Base-by-base conservation (phyloP, 2,329 filamentous ascomycete genomes). In the Madurella fahalii region DNA sequence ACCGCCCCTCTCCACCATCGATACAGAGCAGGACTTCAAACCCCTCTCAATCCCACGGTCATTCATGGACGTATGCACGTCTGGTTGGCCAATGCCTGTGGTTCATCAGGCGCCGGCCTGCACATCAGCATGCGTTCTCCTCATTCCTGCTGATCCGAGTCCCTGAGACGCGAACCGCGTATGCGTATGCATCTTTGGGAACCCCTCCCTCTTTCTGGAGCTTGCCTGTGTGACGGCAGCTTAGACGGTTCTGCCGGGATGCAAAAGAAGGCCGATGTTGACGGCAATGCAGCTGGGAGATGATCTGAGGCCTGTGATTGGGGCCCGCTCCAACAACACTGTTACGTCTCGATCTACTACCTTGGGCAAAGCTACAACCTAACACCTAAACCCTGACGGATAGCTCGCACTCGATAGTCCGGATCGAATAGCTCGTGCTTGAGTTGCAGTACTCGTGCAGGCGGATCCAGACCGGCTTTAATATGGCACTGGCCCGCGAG, bases 171-270 rank as follows among this genome's bases (percentile, higher is more conserved):
- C 39, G 32, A 51, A 32, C 44, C 13, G 43, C 5, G 46, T 43
- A 61, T 57, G 61, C 58, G 46, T 42, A 61, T 57, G 61, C 60
- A 62, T 25, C 39, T 40, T 57, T 55, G 59, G 61, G 58, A 63
- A 63, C 61, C 61, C 61, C 61, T 62, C 61, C 47, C 43, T 41
- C 44, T 47, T 20, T 11, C 30, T 41, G 16, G 50, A 41, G 32
- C 30, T 39, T 39, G 34, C 39, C 48, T 17, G 41, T 54, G 42
- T 39, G 32, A 59, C 47, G 42, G 34, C 43, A n/a, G 45, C 30
- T 50, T 13, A 16, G 32, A 46, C 46, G 25, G 42, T 17, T 31
- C 20, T 47, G 47, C 20, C 47, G 43, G 40, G 40, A 49, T 41
- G n/a, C 25, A 25, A 44, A 40, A 50, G 17, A 25, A 32, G n/a